Percentiles rank a stretch among this genome's conserved stretches.
Conservation (phyloP, 1,139 yeast genomes). For the Sugiyamaella paludigena region DNA sequence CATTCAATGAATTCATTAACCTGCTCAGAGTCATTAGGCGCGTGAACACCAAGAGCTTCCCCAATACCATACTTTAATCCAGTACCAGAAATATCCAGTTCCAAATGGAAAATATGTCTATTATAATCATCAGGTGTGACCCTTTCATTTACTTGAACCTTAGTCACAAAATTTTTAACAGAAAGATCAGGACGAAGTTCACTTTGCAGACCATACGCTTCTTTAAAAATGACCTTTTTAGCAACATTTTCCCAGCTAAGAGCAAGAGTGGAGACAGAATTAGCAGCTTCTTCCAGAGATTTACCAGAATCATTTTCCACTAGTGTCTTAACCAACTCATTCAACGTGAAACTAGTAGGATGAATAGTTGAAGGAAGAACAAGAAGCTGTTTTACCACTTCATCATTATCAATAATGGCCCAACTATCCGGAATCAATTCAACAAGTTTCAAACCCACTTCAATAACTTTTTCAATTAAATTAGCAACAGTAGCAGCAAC, state of each 20-base stretch:
- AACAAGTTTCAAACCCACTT: slow-evolving; percentile 36
- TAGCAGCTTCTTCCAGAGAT: slow-evolving; percentile 14
- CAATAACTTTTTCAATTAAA: slow-evolving; percentile 43
- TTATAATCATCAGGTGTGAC: slow-evolving; percentile 90
- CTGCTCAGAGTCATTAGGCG: slow-evolving; percentile 66
- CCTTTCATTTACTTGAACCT: slow-evolving; percentile 87
- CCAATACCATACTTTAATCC: slow-evolving; percentile 92
- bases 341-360: slow-evolving; percentile 29
- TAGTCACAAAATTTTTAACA: slow-evolving; percentile 78
- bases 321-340: slow-evolving; percentile 7
- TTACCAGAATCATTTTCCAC: too few species aligned
- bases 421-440: slow-evolving; percentile 29
- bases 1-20: slow-evolving; percentile 67
- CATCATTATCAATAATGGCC: slow-evolving; percentile 25
- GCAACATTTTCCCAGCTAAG: slow-evolving; percentile 59
- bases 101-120: slow-evolving; percentile 95
- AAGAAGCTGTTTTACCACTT: slow-evolving; percentile 33
- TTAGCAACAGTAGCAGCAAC: slow-evolving; percentile 79
- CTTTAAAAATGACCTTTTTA: slow-evolving; percentile 73
- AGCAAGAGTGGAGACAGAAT: slow-evolving; percentile 41
- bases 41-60: slow-evolving; percentile 95
- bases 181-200: slow-evolving; percentile 88
- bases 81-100: slow-evolving; percentile 87
- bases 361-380: slow-evolving; percentile 38
- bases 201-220: slow-evolving; percentile 59